Conservation (phyloP, 2,329 filamentous ascomycete genomes). For the Sporothrix schenckii region DNA sequence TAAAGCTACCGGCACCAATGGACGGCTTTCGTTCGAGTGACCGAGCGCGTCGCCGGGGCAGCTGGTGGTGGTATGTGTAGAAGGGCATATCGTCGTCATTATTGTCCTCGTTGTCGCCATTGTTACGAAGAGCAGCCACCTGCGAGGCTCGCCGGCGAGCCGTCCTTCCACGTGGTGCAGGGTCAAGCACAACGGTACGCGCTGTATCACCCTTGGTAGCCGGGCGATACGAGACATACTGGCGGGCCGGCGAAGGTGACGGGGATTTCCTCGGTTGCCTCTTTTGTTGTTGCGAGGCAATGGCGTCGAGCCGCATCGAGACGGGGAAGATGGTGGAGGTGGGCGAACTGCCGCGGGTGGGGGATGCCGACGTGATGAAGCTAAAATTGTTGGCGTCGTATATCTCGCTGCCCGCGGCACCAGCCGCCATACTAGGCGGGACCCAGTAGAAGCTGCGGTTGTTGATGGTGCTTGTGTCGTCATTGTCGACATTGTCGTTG, state of each 20-base stretch:
- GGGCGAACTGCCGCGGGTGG: slow-evolving; percentile 19
- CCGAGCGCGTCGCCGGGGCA: slow-evolving; percentile 14
- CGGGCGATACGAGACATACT: slow-evolving; percentile 9
- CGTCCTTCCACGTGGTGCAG: slow-evolving; percentile 24
- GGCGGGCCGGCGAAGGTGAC: neutral
- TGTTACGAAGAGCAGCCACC: neutral
- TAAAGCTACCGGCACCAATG: slow-evolving; percentile 17
- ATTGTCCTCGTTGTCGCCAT: neutral
- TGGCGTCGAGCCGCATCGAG: slow-evolving; percentile 32
- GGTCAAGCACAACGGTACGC: slow-evolving; percentile 22
- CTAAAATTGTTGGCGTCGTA: slow-evolving; percentile 29
- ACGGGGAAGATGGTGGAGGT: slow-evolving; percentile 32
- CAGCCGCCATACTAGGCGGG: slow-evolving; percentile 27
- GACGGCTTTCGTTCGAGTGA: slow-evolving; percentile 31
- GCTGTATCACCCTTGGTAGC: slow-evolving; percentile 5
- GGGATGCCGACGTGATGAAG: slow-evolving; percentile 27
- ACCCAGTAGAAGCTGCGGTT: slow-evolving; percentile 28
- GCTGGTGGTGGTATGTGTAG: neutral
- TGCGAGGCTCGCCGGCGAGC: neutral
- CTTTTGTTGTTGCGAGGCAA: slow-evolving; percentile 26
- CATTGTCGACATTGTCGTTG: slow-evolving; percentile 45
- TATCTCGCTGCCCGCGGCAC: slow-evolving; percentile 26
- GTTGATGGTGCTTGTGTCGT: slow-evolving; percentile 31
- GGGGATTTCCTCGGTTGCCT: neutral
- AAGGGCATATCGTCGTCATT: neutral